A percentile compares a stretch with the other conserved stretches of the same genome.
phyloP scores from a whole-genome alignment of 768 basidiomycete genomes.

The Megacollybia marginata region DNA sequence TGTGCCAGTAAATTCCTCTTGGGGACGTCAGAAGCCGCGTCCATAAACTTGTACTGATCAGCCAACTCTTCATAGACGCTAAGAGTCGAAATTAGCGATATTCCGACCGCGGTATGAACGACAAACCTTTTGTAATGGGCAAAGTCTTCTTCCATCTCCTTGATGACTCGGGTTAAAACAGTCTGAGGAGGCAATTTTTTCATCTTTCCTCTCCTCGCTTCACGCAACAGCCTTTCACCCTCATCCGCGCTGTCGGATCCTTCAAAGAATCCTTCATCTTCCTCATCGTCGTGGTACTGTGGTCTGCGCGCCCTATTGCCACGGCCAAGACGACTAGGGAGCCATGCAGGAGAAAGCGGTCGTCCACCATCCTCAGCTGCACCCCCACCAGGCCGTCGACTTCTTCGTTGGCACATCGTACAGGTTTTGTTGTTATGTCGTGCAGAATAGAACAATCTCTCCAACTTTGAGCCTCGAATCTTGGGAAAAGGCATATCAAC shows the following conservation, averaged over 20 bases:
- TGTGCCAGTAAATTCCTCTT: constrained; percentile 83
- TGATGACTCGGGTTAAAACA: constrained; percentile 70
- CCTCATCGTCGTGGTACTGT: constrained; percentile 17
- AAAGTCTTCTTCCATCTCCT: constrained; percentile 94
- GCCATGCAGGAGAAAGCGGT: constrained; percentile 14
- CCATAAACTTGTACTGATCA: constrained; percentile 89
- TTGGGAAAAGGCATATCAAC: constrained; percentile 68
- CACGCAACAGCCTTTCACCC: neutral
- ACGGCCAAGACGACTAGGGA: constrained; percentile 14
- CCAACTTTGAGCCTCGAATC: constrained; percentile 72
- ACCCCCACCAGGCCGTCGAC: constrained; percentile 9
- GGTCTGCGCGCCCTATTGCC: constrained; percentile 5
- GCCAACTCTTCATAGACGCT: constrained; percentile 90
- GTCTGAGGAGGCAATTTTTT: constrained; percentile 76
- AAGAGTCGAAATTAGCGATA: constrained; percentile 2
- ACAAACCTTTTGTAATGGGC: constrained; percentile 84
- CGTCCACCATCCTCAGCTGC: constrained; percentile 4
- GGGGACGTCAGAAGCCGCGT: constrained; percentile 70
- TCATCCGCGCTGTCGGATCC: constrained; percentile 29
- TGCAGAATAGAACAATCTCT: constrained; percentile 75
- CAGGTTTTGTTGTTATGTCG: constrained; percentile 70
- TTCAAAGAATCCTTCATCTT: constrained; percentile 44
- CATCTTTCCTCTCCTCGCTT: constrained; percentile 15
- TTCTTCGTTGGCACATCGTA: constrained; percentile 52
- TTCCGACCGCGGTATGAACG: constrained; percentile 1